Evolutionary conservation across 768 basidiomycete genomes (phyloP).

Genomic region (Termitomyces sp.): DNA sequence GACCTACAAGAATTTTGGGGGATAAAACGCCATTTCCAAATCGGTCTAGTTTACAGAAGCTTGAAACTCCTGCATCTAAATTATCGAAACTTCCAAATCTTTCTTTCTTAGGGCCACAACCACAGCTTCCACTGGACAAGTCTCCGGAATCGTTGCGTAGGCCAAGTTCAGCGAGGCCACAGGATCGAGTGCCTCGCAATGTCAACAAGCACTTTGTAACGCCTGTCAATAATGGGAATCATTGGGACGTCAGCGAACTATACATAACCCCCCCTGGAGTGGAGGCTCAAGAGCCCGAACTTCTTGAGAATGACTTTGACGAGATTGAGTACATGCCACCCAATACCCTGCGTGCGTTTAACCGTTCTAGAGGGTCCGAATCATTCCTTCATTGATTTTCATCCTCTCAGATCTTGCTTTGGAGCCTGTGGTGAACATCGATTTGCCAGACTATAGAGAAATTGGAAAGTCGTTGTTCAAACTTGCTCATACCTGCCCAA

Average conservation of each 20-base stretch:
- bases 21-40: conserved; percentile 80
- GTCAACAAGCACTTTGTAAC: conserved; percentile 54
- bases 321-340: conserved; percentile 52
- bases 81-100: conserved; percentile 28
- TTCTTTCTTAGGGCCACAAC: conserved; percentile 16
- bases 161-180: conserved; percentile 66
- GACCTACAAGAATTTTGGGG: conserved; percentile 43
- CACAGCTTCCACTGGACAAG: conserved; percentile 17
- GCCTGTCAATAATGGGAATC: conserved; percentile 56
- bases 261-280: conserved; percentile 27
- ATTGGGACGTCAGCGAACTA: conserved; percentile 72
- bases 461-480: conserved; percentile 31
- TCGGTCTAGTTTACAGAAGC: conserved; percentile 30
- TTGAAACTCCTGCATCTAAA: conserved; percentile 29
- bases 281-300: conserved; percentile 18
- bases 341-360: conserved; percentile 31
- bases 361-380: not conserved
- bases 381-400: not conserved
- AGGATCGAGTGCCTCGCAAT: conserved; percentile 49
- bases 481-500: conserved; percentile 25
- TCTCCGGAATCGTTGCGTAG: conserved; percentile 41
- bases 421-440: conserved; percentile 38
- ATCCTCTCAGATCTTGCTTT: conserved; percentile 31
- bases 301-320: conserved; percentile 31
- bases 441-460: conserved; percentile 36